Percentiles rank a stretch among this genome's conserved stretches.
phyloP scores from a whole-genome alignment of 1,284 basidiomycete genomes.

The Naganishia albida region DNA sequence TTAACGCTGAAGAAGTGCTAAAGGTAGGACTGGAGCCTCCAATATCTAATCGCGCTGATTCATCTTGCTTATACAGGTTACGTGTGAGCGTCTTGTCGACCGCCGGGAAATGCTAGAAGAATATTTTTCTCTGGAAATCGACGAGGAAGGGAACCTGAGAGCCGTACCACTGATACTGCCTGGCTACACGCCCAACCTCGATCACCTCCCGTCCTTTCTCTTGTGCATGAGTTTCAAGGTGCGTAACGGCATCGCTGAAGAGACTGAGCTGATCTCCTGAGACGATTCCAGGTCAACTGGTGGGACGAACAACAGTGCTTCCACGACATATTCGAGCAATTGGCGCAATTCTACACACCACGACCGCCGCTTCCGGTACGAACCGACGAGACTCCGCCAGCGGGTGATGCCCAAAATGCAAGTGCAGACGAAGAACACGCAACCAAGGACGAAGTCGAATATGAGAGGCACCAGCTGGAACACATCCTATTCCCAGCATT shows the following conservation, averaged over 20 bases:
- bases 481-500: constrained; percentile 83
- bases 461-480: constrained; percentile 78
- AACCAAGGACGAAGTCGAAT: constrained; percentile 48
- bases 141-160: constrained; percentile 65
- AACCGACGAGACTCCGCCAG: background rate
- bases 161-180: constrained; percentile 78
- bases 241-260: constrained; percentile 34
- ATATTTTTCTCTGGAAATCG: constrained; percentile 81
- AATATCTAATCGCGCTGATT: too few relatives aligned
- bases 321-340: constrained; percentile 76
- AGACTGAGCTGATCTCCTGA: constrained; percentile 39
- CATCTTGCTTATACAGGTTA: constrained; percentile 35
- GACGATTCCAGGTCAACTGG: constrained; percentile 81
- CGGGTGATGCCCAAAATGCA: too few relatives aligned
- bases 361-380: constrained; percentile 54
- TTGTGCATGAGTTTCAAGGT: constrained; percentile 84
- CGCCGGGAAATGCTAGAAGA: constrained; percentile 85
- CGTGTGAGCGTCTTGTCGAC: constrained; percentile 47
- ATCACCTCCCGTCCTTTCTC: constrained; percentile 78
- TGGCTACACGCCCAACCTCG: constrained; percentile 81
- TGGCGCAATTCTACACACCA: constrained; percentile 87
- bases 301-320: constrained; percentile 82
- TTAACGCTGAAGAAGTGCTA: constrained; percentile 61
- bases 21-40: constrained; percentile 59
- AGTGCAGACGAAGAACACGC: constrained; percentile 26